Percentiles rank a stretch among this genome's conserved stretches.
phyloP scores from a whole-genome alignment of 2,329 filamentous ascomycete genomes.

The Arachnomyces sp. region DNA sequence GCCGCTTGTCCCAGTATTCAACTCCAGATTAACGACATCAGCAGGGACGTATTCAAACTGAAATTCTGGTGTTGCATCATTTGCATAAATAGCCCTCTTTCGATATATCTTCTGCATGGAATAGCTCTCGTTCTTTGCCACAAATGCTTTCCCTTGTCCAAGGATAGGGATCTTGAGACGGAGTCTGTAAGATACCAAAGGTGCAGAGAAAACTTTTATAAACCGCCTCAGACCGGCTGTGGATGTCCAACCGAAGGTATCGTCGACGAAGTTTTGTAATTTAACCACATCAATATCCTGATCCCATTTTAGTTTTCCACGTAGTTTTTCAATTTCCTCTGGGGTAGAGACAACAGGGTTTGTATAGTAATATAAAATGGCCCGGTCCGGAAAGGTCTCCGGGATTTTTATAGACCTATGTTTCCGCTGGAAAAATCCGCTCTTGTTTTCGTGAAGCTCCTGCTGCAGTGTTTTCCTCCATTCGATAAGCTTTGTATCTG shows the following conservation, averaged over 20 bases:
- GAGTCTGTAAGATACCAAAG: conserved; percentile 60
- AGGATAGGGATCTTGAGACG: conserved; percentile 26
- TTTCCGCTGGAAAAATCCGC: conserved; percentile 67
- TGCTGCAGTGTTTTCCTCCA: conserved; percentile 69
- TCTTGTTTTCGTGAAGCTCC: conserved; percentile 78
- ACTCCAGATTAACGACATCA: conserved; percentile 68
- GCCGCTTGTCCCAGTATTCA: conserved; percentile 52
- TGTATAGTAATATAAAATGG: conserved; percentile 79
- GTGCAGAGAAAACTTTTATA: conserved; percentile 69
- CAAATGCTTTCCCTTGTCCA: conserved; percentile 22
- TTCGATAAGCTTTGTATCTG: conserved; percentile 38
- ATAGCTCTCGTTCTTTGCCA: conserved; percentile 39
- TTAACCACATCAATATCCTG: conserved; percentile 56
- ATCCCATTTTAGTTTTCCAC: conserved; percentile 52
- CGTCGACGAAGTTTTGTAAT: conserved; percentile 65
- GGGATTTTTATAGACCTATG: conserved; percentile 70
- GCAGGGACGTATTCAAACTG: conserved; percentile 70
- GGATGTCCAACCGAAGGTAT: conserved; percentile 81
- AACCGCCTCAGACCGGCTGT: conserved; percentile 76
- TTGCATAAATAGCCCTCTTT: conserved; percentile 62
- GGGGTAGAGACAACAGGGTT: conserved; percentile 70
- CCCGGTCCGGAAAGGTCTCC: conserved; percentile 68
- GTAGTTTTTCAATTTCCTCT: conserved; percentile 50
- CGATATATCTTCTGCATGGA: conserved; percentile 62
- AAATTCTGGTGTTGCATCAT: conserved; percentile 68